Base-by-base conservation (phyloP, 805 yeast genomes). In the Saturnispora sanitii region DNA sequence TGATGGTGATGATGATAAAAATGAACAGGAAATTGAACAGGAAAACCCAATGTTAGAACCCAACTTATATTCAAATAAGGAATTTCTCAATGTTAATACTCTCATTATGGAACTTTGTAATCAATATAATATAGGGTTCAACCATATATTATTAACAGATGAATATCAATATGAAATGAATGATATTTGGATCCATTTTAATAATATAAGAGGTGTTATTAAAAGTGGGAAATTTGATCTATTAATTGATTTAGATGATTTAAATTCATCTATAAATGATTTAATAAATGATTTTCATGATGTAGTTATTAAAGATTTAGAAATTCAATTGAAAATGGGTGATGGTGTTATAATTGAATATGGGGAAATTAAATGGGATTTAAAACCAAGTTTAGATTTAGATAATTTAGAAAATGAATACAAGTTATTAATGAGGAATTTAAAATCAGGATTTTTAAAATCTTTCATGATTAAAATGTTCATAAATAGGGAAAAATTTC, bases 81-180 rank as follows among this genome's bases (percentile, higher is more conserved):
- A 11, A 15, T 30, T 19, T 9, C 22, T 19, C 4, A 15, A 40
- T 7, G 43, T 51, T 12, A 34, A 38, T 31, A 39, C 45, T 20
- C 35, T 43, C 20, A 38, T 54, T 4, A 22, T 37, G 6, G n/a
- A 33, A 1, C 19, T 56, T 1, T 52, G 57, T 34, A 26, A 45
- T 3, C 37, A 45, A 13, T 49, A 38, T 28, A 38, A 45, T 17
- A 50, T 55, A 2, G 42, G 47, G 5, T 55, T 58, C 33, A 51
- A 47, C 15, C 42, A 48, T 6, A 42, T 58, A 6, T 43, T 54
- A 4, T 35, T 58, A 6, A 49, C 52, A 19, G 62, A 58, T 45
- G 63, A 58, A 32, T 56, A 49, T 32, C 43, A 32, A 16, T 53
- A 46, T 42, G 39, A 33, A 12, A 49, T 56, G 3, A 20, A 13